These are phyloP conservation scores for Magnolia officinalis DNA, from an alignment of 164 flowering plant species.

Conservation along the genomic window DNA sequence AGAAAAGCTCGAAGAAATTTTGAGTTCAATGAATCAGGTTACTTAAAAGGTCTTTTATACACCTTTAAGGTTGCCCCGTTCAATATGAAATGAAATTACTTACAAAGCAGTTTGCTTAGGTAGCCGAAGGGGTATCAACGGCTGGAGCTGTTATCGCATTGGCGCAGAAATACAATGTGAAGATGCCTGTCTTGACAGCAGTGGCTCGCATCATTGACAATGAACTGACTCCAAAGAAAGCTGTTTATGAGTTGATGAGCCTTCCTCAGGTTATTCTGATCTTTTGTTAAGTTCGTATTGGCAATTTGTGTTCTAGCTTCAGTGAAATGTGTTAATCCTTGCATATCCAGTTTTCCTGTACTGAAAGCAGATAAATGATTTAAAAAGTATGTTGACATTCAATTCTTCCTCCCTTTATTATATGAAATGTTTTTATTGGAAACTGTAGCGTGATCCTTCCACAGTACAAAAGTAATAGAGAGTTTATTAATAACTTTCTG, in stretches of 20 bases:
- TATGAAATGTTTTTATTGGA: too few relatives aligned
- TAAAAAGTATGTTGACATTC: background rate
- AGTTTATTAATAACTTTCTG: background rate
- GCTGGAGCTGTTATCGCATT: conserved; percentile 96
- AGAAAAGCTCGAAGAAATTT: conserved; percentile 80
- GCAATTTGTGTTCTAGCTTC: background rate
- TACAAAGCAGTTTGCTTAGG: conserved; percentile 33
- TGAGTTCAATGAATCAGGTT: conserved; percentile 92
- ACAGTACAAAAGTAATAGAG: background rate
- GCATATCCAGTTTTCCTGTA: background rate
- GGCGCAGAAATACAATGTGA: conserved; percentile 92
- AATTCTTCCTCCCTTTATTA: too few relatives aligned
- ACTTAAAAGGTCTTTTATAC: background rate
- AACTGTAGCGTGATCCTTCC: too few relatives aligned
- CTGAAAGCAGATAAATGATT: background rate
- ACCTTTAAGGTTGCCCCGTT: background rate
- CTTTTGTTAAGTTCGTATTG: background rate
- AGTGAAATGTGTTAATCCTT: background rate
- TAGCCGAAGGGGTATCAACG: conserved; percentile 96
- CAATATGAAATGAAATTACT: conserved; percentile 2
- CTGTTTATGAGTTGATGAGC: conserved; percentile 83
- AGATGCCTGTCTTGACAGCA: conserved; percentile 94
- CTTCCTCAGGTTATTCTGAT: conserved; percentile 75
- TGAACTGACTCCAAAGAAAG: conserved; percentile 83
- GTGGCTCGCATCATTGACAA: conserved; percentile 93